These are phyloP conservation scores for Gnetum montanum DNA, from an alignment of 75 land plant species.

Conservation along the genomic window DNA sequence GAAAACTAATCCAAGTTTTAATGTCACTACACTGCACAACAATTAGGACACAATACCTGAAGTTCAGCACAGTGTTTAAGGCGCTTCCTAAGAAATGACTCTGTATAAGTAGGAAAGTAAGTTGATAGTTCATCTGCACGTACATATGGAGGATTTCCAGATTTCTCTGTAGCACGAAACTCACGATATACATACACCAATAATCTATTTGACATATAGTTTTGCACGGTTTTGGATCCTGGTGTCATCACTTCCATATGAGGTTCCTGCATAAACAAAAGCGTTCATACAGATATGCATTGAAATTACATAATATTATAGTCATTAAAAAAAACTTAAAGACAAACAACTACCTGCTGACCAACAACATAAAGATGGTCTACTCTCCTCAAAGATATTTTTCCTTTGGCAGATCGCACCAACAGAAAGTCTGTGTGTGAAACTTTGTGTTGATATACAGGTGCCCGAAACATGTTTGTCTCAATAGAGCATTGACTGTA, in stretches of 20 bases:
- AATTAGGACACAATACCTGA: slow-evolving; percentile 77
- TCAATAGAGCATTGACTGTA: slow-evolving; percentile 83
- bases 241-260: slow-evolving; percentile 96
- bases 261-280: slow-evolving; percentile 63
- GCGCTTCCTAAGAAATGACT: slow-evolving; percentile 70
- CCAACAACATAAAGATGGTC: slow-evolving; percentile 82
- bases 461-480: slow-evolving; percentile 94
- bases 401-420: slow-evolving; percentile 93
- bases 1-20: too few species aligned
- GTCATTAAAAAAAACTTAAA: not conserved
- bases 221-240: slow-evolving; percentile 63
- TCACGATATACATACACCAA: slow-evolving; percentile 79
- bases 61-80: slow-evolving; percentile 88
- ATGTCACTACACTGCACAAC: too few species aligned
- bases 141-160: slow-evolving; percentile 51
- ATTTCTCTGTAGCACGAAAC: slow-evolving; percentile 71
- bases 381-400: slow-evolving; percentile 82
- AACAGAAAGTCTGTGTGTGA: slow-evolving; percentile 80
- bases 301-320: not conserved
- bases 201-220: slow-evolving; percentile 62
- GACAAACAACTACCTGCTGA: slow-evolving; percentile 65
- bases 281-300: not conserved
- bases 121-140: slow-evolving; percentile 70
- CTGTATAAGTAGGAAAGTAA: slow-evolving; percentile 66
- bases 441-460: slow-evolving; percentile 81